Evolutionary conservation across 306 rosid species (phyloP).

Genomic region (Canavalia ensiformis): DNA sequence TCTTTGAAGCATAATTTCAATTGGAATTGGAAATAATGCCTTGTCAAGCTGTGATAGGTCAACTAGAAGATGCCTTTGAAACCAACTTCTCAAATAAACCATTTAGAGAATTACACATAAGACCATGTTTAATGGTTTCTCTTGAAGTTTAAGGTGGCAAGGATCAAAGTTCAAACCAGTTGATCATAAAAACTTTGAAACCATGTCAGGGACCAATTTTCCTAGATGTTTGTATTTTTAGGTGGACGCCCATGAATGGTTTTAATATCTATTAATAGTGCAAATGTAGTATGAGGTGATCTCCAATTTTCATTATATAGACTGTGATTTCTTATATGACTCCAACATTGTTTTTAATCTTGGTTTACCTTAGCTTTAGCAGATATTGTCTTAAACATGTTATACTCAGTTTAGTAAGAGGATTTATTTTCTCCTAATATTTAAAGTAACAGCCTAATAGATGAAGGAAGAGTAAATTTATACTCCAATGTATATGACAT

Average conservation of each 20-base stretch:
- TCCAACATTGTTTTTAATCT: background rate
- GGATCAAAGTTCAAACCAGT: background rate
- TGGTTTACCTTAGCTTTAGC: background rate
- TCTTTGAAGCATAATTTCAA: background rate
- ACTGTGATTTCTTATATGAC: background rate
- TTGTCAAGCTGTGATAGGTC: constrained; percentile 4
- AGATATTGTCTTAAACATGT: background rate
- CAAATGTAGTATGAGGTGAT: background rate
- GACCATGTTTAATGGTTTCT: background rate
- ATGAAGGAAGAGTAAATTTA: too few relatives aligned
- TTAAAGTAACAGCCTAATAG: too few relatives aligned
- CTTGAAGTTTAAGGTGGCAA: background rate
- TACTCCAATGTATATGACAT: too few relatives aligned
- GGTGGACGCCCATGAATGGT: background rate
- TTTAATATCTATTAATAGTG: background rate
- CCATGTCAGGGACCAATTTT: background rate
- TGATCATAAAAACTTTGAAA: background rate
- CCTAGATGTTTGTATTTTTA: background rate
- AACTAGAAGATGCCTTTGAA: background rate
- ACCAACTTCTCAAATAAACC: background rate
- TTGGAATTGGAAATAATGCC: background rate
- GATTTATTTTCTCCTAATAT: too few relatives aligned
- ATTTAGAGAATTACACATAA: background rate
- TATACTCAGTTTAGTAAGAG: too few relatives aligned
- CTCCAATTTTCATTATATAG: background rate